phyloP scores from a whole-genome alignment of 2,329 filamentous ascomycete genomes.

The Dothistroma septosporum region DNA sequence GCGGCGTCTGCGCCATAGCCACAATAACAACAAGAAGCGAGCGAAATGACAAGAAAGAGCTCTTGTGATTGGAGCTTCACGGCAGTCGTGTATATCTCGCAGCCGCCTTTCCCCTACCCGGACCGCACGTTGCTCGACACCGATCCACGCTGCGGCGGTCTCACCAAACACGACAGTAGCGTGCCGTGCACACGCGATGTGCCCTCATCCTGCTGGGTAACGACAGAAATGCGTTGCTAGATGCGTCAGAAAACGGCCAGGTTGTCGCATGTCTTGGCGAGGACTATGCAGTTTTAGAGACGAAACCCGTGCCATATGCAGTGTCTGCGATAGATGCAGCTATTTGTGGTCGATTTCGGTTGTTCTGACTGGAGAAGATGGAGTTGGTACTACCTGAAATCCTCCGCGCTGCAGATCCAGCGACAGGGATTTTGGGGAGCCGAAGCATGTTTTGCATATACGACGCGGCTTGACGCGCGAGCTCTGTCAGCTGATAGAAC shows the following conservation, averaged over 20 bases:
- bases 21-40: conserved; percentile 10
- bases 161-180: background rate
- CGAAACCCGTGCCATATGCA: conserved; percentile 1
- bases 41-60: conserved; percentile 3
- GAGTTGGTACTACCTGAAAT: conserved; percentile 1
- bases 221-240: background rate
- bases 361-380: conserved; percentile 5
- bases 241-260: conserved; percentile 1
- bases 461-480: background rate
- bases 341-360: conserved; percentile 5
- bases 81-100: conserved; percentile 21
- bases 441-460: conserved; percentile 5
- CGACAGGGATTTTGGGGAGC: conserved; percentile 5
- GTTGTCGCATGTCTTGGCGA: conserved; percentile 5
- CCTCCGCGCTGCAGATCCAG: conserved; percentile 4
- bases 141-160: conserved; percentile 3
- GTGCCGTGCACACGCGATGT: conserved; percentile 3
- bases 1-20: conserved; percentile 30
- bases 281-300: conserved; percentile 5
- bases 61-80: conserved; percentile 6
- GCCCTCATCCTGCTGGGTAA: background rate
- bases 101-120: conserved; percentile 3
- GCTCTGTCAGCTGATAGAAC: background rate
- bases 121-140: background rate
- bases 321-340: conserved; percentile 4